Percentiles rank a stretch among this genome's conserved stretches.
Evolutionary conservation across 345 rosid species (phyloP).

Genomic region (Pugionium dolabratum): DNA sequence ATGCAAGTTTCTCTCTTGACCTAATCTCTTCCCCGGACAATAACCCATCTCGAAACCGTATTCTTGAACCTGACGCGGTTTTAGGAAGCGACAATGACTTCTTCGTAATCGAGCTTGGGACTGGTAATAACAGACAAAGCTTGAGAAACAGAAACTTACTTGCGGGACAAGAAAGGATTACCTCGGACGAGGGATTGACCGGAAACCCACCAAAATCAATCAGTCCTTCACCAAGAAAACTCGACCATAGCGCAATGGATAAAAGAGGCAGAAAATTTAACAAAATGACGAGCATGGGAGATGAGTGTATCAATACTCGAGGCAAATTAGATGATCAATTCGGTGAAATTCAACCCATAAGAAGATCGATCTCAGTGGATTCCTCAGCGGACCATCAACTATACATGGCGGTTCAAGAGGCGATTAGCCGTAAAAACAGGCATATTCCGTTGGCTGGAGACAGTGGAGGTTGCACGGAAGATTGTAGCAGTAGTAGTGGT

Average conservation of each 20-base stretch:
- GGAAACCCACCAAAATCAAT: slow-evolving; percentile 25
- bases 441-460: slow-evolving; percentile 27
- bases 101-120: slow-evolving; percentile 76
- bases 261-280: slow-evolving; percentile 44
- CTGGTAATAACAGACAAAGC: slow-evolving; percentile 9
- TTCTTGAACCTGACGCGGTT: slow-evolving; percentile 25
- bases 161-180: slow-evolving; percentile 50
- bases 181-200: slow-evolving; percentile 41
- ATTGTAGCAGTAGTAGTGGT: slow-evolving; percentile 29
- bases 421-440: slow-evolving; percentile 43
- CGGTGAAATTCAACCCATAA: slow-evolving; percentile 58
- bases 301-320: slow-evolving; percentile 77
- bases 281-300: slow-evolving; percentile 77
- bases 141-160: slow-evolving; percentile 44
- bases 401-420: slow-evolving; percentile 63
- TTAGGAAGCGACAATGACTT: slow-evolving; percentile 58
- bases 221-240: slow-evolving; percentile 47
- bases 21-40: slow-evolving; percentile 51
- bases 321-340: slow-evolving; percentile 50
- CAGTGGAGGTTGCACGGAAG: slow-evolving; percentile 35
- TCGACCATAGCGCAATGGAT: slow-evolving; percentile 36
- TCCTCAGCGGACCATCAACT: slow-evolving; percentile 73
- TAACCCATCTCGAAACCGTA: slow-evolving; percentile 36
- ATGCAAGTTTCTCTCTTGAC: slow-evolving; percentile 42
- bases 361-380: slow-evolving; percentile 94